These are phyloP conservation scores for Helotiales sp. DNA, from an alignment of 2,329 filamentous ascomycete genomes.

Conservation along the genomic window DNA sequence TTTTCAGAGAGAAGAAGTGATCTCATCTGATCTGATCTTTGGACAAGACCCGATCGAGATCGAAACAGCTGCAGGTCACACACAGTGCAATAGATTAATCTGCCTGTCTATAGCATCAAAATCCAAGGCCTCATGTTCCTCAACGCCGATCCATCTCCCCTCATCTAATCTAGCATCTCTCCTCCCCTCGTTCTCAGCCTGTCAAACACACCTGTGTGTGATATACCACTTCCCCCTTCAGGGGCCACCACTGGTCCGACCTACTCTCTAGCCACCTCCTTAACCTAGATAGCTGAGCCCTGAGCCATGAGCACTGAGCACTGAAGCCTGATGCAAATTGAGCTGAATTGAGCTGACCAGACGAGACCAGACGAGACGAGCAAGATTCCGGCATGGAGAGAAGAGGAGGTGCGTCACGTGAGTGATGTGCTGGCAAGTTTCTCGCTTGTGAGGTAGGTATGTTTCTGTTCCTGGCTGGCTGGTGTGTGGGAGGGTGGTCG, in stretches of 20 bases:
- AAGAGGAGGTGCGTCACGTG: constrained; percentile 2
- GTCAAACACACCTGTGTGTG: background rate
- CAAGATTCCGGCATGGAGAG: background rate
- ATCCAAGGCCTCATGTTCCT: background rate
- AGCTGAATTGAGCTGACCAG: background rate
- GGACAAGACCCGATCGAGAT: background rate
- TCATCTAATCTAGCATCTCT: background rate
- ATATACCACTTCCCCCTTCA: background rate
- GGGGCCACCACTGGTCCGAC: background rate
- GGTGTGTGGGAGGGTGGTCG: background rate
- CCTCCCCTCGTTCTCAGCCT: background rate
- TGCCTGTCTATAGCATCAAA: background rate
- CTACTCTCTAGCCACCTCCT: background rate
- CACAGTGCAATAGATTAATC: background rate
- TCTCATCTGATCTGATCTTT: background rate
- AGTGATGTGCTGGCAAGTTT: constrained; percentile 6
- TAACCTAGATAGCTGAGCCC: too few species aligned
- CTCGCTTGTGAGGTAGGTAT: background rate
- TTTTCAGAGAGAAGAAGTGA: background rate
- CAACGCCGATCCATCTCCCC: background rate
- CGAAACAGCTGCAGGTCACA: background rate
- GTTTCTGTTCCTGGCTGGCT: background rate
- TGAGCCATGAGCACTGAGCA: background rate
- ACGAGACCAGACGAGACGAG: background rate
- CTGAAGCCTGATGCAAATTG: background rate